Evolutionary conservation across 202 grass and related monocot genomes (phyloP).

Genomic region (Schoenoplectus tabernaemontani): DNA sequence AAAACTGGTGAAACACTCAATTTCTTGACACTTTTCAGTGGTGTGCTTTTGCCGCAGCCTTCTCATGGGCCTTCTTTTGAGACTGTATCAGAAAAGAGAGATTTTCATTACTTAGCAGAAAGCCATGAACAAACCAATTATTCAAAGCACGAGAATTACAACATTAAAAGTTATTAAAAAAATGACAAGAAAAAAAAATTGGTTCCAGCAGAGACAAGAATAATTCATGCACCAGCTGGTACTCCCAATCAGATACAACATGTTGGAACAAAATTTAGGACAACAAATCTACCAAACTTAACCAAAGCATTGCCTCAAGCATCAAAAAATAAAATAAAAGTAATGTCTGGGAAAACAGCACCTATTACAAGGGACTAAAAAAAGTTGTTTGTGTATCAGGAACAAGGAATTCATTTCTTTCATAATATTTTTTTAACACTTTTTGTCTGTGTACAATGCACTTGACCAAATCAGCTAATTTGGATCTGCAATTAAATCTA

Average conservation of each 20-base stretch:
- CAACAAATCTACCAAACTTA: neutral
- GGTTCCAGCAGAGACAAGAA: neutral
- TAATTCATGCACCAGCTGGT: neutral
- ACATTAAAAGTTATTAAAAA: neutral
- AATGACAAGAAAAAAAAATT: neutral
- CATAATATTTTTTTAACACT: neutral
- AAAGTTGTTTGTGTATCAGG: neutral
- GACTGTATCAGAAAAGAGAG: constrained; percentile 16
- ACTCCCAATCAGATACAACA: neutral
- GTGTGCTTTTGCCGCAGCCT: constrained; percentile 31
- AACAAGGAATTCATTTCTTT: neutral
- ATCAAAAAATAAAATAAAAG: neutral
- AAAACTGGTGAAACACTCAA: neutral
- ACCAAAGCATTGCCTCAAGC: neutral
- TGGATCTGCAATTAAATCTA: neutral
- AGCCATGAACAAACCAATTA: neutral
- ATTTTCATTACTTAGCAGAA: neutral
- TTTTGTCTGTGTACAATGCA: neutral
- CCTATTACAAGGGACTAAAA: neutral
- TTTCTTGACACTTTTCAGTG: constrained; percentile 17
- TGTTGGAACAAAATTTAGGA: neutral
- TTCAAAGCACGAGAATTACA: neutral
- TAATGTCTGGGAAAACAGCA: neutral
- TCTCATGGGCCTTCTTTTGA: constrained; percentile 29
- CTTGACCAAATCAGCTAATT: neutral